Base-by-base conservation (phyloP, 2,329 filamentous ascomycete species). In the Colletotrichum scovillei region DNA sequence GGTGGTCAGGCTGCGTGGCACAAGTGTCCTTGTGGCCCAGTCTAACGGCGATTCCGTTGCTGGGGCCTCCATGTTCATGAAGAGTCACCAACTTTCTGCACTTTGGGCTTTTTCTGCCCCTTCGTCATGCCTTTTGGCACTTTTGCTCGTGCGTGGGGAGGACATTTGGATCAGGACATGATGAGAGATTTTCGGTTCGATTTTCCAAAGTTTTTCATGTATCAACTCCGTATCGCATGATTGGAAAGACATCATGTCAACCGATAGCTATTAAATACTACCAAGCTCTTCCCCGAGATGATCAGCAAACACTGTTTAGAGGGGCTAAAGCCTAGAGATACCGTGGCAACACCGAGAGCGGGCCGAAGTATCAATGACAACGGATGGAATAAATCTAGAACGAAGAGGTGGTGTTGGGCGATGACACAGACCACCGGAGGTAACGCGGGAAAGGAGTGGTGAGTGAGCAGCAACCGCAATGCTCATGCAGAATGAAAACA, bases 271-370 rank as follows among this genome's bases (percentile, higher is more conserved):
- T 24, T 22, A 30, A n/a, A 28, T 26, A 46, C 22, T 49, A n/a
- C 16, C 59, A 64, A 49, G 42, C 55, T 53, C n/a, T 55, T 56
- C 46, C 30, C 67, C 38, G 35, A 38, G 62, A 58, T 38, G 60
- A 69, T 69, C 66, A 63, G 32, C 66, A 63, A 69, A 69, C 66
- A 24, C 66, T 63, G 58, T 69, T 69, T 69, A 69, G 66, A 63
- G 66, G 66, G 66, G 66, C 66, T 49, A 19, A 42, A 11, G 19
- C 16, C 52, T 56, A 38, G 52, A 52, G 30, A 53, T 26, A 16
- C 26, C 49, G 22, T 57, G 52, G 35, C 59, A 35, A 57, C 30
- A 26, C 38, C 30, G 19, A 28, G 35, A 30, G 38, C 28, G 26
- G 49, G 24, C 30, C 58, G 3, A 32, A 32, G 32, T 32, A 9